phyloP scores from a whole-genome alignment of 495 filamentous ascomycete species.

The Thermothielavioides terrestris region DNA sequence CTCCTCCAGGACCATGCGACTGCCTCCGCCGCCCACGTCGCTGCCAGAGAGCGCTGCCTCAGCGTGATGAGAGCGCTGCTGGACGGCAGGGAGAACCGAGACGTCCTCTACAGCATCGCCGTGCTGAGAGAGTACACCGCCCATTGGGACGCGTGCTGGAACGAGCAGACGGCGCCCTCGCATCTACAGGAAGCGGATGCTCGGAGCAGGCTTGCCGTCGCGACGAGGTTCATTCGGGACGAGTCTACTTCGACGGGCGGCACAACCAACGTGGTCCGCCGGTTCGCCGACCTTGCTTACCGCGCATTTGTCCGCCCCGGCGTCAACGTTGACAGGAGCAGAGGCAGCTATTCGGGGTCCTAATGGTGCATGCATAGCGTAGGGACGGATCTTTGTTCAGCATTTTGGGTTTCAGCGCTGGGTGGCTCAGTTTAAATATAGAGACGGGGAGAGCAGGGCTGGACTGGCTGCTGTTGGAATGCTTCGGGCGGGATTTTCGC shows the following conservation, averaged over 20 bases:
- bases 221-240: constrained; percentile 70
- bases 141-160: constrained; percentile 54
- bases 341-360: background rate
- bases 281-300: constrained; percentile 62
- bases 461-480: too few species aligned
- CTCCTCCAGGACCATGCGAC: constrained; percentile 55
- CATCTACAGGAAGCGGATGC: constrained; percentile 62
- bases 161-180: constrained; percentile 49
- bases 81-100: constrained; percentile 76
- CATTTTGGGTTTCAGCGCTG: background rate
- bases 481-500: too few species aligned
- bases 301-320: constrained; percentile 38
- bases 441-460: too few species aligned
- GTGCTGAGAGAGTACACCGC: constrained; percentile 66
- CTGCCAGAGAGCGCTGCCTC: constrained; percentile 55
- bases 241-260: constrained; percentile 59
- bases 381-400: background rate
- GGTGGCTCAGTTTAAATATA: background rate
- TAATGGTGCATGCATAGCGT: background rate
- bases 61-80: constrained; percentile 55
- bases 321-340: constrained; percentile 20
- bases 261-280: constrained; percentile 73
- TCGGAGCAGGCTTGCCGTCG: constrained; percentile 65
- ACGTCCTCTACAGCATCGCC: constrained; percentile 83
- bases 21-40: constrained; percentile 27